Percentiles rank a stretch among this genome's conserved stretches.
Evolutionary conservation across 257 asterid genomes (phyloP).

Genomic region (Craterostigma plantagineum): DNA sequence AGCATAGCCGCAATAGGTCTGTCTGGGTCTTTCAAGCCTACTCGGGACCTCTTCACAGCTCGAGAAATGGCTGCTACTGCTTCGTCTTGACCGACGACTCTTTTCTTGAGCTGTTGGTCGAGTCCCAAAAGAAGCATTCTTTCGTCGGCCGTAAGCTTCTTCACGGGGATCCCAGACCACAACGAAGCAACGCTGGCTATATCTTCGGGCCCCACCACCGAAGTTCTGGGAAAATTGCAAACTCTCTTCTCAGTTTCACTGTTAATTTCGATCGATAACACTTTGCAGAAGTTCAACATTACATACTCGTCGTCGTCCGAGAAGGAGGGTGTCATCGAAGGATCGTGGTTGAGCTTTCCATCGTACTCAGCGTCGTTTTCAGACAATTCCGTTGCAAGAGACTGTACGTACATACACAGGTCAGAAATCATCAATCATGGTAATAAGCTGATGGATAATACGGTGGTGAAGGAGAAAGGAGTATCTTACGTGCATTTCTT

Average conservation of each 20-base stretch:
- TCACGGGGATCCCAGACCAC: conserved; percentile 91
- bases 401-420: no score
- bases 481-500: conserved; percentile 53
- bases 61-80: conserved; percentile 83
- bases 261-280: conserved; percentile 10
- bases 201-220: conserved; percentile 73
- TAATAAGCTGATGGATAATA: no score
- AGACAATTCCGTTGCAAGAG: conserved; percentile 23
- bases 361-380: conserved; percentile 27
- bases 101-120: conserved; percentile 70
- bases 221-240: conserved; percentile 14
- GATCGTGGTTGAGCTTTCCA: conserved; percentile 14
- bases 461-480: no score
- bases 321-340: conserved; percentile 15
- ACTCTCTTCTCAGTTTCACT: conserved; percentile 9
- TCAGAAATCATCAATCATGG: no score
- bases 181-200: conserved; percentile 89
- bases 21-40: conserved; percentile 82
- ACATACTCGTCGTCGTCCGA: conserved; percentile 66
- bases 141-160: conserved; percentile 73
- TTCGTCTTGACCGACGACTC: conserved; percentile 97
- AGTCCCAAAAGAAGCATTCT: conserved; percentile 64
- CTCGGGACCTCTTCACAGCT: conserved; percentile 94
- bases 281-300: conserved; percentile 13
- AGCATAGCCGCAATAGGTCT: conserved; percentile 97